Evolutionary conservation across 2,329 filamentous ascomycete genomes (phyloP), one percentile per base, ranked within the genome.

Genomic region (Exserohilum turcica): DNA sequence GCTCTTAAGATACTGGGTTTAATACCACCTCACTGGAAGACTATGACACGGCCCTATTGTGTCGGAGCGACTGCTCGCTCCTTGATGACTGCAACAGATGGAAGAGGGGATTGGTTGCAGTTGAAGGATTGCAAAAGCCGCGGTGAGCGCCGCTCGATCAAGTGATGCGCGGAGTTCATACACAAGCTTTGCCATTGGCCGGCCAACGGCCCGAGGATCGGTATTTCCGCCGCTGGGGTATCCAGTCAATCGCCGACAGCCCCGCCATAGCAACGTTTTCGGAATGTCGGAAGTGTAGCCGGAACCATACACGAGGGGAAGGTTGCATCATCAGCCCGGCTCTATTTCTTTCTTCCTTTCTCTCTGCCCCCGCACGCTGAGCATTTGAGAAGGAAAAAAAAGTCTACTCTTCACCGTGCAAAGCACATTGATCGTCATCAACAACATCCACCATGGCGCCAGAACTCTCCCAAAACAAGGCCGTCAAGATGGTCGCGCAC

Each of bases 401-500:
- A 24, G 7, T 33, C 37, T 32, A n/a, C 18, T 6, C 9, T 49
- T 33, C 29, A 27, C 24, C 32, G n/a, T 24, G 47, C 15, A 27
- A 9, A 13, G n/a, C 13, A 35, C 27, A 15, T 5, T 32, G 2
- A 3, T 29, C n/a, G 5, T 33, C 5, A 16, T 6, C 5, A 3
- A 31, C 18, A 45, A n/a, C 21, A 28, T 16, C 12, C 9, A 36
- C 8, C 31, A 84, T 84, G 32, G 83, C 82, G 1, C 56, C 65
- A 28, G 78, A 82, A 66, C 77, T 74, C 32, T 84, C 85, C 49
- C 64, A 72, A 24, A 72, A 73, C 54, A 66, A 64, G 46, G 70
- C 71, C 10, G 62, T 73, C 21, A 67, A 64, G 66, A 84, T 87
- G 65, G 80, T 86, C 64, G 78, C 84, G 63, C 79, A 81, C 50